Evolutionary conservation across 2,329 filamentous ascomycete genomes (phyloP).

Genomic region (Pestalotiopsis sp.): DNA sequence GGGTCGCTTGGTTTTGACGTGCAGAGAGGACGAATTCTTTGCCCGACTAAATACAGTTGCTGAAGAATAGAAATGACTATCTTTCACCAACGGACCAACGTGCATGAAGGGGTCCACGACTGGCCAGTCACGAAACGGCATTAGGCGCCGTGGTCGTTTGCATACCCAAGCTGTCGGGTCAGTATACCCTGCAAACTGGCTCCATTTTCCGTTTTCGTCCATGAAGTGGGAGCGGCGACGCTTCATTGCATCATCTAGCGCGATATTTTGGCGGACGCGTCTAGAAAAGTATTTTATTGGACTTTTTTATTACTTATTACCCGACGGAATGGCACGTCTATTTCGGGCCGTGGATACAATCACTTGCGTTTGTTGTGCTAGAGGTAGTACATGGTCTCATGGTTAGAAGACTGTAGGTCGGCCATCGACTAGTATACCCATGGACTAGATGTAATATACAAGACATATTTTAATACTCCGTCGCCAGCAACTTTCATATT

Average conservation of each 20-base stretch:
- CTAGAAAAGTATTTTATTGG: background rate
- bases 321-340: background rate
- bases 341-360: background rate
- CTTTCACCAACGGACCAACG: background rate
- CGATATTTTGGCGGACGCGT: background rate
- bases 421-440: no score
- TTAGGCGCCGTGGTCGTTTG: background rate
- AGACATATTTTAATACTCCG: no score
- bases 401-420: no score
- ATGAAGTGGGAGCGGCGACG: background rate
- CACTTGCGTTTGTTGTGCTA: background rate
- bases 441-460: no score
- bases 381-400: background rate
- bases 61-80: background rate
- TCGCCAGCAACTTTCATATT: no score
- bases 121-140: background rate
- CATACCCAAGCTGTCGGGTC: background rate
- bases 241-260: background rate
- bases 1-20: background rate
- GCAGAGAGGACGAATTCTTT: background rate
- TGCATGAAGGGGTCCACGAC: background rate
- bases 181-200: background rate
- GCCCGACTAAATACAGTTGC: background rate
- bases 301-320: no score
- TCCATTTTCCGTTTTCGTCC: background rate